A percentile compares a stretch with the other conserved stretches of the same genome.
Evolutionary conservation across 768 basidiomycete genomes (phyloP).

Genomic region (Rhodotorula graminis): DNA sequence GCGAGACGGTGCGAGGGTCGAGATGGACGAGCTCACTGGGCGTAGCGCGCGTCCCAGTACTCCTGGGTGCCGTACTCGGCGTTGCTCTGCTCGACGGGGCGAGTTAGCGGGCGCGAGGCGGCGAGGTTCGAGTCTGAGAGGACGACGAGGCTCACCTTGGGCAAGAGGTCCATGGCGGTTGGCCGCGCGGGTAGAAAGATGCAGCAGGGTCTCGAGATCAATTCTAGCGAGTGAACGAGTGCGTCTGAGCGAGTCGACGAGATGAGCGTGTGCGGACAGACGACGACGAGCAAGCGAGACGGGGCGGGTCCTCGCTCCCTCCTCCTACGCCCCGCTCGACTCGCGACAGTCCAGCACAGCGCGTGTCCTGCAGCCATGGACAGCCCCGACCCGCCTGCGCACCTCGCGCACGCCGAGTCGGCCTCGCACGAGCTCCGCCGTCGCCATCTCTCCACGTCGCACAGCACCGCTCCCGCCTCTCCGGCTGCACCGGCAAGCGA

Average conservation of each 20-base stretch:
- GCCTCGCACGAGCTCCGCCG: background rate
- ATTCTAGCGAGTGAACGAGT: background rate
- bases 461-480: background rate
- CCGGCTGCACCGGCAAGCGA: too few relatives aligned
- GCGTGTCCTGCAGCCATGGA: background rate
- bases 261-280: background rate
- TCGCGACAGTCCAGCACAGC: too few relatives aligned
- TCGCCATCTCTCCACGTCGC: background rate
- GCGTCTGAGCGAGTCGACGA: background rate
- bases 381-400: background rate
- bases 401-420: background rate
- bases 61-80: slow-evolving; percentile 23
- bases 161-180: background rate
- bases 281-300: too few relatives aligned
- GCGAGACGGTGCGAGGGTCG: too few relatives aligned
- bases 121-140: background rate
- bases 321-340: too few relatives aligned
- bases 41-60: slow-evolving; percentile 23
- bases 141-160: background rate
- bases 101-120: background rate
- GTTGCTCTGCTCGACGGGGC: background rate
- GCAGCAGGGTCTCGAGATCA: too few relatives aligned
- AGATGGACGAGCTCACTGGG: background rate
- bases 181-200: background rate
- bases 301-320: too few relatives aligned